A percentile compares a stretch with the other conserved stretches of the same genome.
phyloP scores from a whole-genome alignment of 768 basidiomycete species.

The Boletus eberwhitei region DNA sequence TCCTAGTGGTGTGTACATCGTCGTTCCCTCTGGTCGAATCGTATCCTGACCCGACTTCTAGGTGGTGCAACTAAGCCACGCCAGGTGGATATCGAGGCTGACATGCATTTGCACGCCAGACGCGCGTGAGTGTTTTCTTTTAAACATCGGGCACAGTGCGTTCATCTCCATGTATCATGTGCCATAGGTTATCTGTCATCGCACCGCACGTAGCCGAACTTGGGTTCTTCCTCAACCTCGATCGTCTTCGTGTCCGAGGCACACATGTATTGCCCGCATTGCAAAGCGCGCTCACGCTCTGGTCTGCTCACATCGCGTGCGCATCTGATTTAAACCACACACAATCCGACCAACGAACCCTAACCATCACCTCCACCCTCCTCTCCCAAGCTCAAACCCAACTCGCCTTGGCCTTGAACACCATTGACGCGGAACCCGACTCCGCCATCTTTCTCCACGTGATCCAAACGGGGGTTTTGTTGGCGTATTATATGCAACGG shows the following conservation, averaged over 20 bases:
- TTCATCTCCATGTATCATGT: background rate
- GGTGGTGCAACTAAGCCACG: background rate
- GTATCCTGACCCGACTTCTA: background rate
- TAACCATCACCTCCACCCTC: slow-evolving; percentile 27
- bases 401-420: slow-evolving; percentile 42
- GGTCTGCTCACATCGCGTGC: slow-evolving; percentile 48
- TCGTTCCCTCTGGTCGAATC: background rate
- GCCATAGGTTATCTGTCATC: slow-evolving; percentile 36
- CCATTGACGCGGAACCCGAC: slow-evolving; percentile 29
- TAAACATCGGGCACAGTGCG: background rate
- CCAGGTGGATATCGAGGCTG: background rate
- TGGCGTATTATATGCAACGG: slow-evolving; percentile 63
- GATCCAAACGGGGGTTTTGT: slow-evolving; percentile 60
- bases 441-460: slow-evolving; percentile 47
- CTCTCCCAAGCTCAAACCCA: slow-evolving; percentile 48
- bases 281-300: slow-evolving; percentile 47
- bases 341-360: slow-evolving; percentile 13
- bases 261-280: slow-evolving; percentile 47
- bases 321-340: slow-evolving; percentile 35
- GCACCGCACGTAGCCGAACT: slow-evolving; percentile 54
- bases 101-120: background rate
- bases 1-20: slow-evolving; percentile 1
- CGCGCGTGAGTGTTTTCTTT: slow-evolving; percentile 8
- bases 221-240: slow-evolving; percentile 61
- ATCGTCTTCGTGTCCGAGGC: slow-evolving; percentile 43